phyloP scores from a whole-genome alignment of 331 rosid genomes.

The Malus hybrid region DNA sequence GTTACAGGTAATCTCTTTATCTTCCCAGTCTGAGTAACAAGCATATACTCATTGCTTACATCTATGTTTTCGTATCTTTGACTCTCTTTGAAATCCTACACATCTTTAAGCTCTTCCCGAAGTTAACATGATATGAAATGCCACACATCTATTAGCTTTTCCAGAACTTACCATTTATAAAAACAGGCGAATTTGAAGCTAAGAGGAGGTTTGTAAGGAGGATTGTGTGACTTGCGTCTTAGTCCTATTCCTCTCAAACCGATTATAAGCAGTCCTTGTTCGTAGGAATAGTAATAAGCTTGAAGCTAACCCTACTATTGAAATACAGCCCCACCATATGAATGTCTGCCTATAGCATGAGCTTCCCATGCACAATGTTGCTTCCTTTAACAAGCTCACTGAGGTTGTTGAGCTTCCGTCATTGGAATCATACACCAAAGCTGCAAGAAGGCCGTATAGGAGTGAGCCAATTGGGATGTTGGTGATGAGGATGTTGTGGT shows the following conservation, averaged over 20 bases:
- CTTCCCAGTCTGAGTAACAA: background rate
- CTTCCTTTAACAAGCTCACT: slow-evolving; percentile 20
- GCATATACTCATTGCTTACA: background rate
- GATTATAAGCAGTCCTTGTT: slow-evolving; percentile 51
- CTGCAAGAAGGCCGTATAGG: slow-evolving; percentile 74
- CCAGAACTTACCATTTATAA: background rate
- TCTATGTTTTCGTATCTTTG: background rate
- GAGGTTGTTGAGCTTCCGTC: slow-evolving; percentile 10
- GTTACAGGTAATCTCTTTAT: background rate
- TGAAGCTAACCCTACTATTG: slow-evolving; percentile 55
- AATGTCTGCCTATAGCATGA: slow-evolving; percentile 64
- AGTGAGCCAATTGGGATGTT: slow-evolving; percentile 88
- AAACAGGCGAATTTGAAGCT: background rate
- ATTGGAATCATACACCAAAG: slow-evolving; percentile 62
- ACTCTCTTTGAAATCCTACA: background rate
- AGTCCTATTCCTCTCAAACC: slow-evolving; percentile 28
- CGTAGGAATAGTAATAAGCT: slow-evolving; percentile 52
- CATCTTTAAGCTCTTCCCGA: background rate
- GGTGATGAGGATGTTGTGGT: slow-evolving; percentile 86
- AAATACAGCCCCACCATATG: slow-evolving; percentile 67
- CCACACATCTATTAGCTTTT: background rate
- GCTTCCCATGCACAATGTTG: slow-evolving; percentile 59
- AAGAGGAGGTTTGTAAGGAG: background rate
- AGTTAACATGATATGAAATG: background rate
- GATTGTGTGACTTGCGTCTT: background rate